Base-by-base conservation (phyloP, 306 rosid species). In the Dryas drummondii region DNA sequence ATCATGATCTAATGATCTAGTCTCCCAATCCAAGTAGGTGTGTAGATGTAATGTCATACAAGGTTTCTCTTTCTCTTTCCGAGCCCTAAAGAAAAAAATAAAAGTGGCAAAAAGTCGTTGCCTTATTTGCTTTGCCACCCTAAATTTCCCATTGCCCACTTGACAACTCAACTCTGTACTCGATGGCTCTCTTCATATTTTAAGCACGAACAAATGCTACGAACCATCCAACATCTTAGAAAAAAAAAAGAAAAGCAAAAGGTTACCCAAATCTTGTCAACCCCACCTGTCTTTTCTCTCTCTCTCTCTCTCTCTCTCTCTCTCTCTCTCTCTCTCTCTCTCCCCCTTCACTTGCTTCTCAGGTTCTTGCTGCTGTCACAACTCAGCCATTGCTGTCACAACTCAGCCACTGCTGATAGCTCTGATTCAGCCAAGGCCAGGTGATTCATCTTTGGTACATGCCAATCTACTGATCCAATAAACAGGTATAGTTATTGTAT, bases 361-460 rank as follows among this genome's bases (percentile, higher is more conserved):
- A 57, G 17, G 7, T 32, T 32, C 13, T 11, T 60, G 17, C 42
- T 50, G 42, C 56, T 72, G 46, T 32, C 67, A 56, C 75, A 57
- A 19, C 1, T 15, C 47, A 40, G 47, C 17, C 6, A 26, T 32
- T 17, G 61, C 27, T 44, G 46, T 57, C 16, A 8, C 66, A 72
- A 62, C 42, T 71, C 41, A 42, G 27, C 56, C 44, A 45, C 56
- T 45, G 0, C 52, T 41, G 15, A 70, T n/a, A 10, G 19, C 76
- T 22, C 67, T 58, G 67, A 37, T 47, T 26, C 75, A 22, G 54
- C 45, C 15, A 45, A 56, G 41, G 13, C 52, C 64, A 17, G 14
- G 50, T 44, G 64, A n/a, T 54, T 71, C 42, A 53, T 17, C 44
- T 55, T 55, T 71, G 55, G 56, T 55, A 50, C 50, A 70, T 3